These are phyloP conservation scores for Wallacemonas collosoma DNA, from an alignment of 208 protist genomes.

Conservation along the genomic window DNA sequence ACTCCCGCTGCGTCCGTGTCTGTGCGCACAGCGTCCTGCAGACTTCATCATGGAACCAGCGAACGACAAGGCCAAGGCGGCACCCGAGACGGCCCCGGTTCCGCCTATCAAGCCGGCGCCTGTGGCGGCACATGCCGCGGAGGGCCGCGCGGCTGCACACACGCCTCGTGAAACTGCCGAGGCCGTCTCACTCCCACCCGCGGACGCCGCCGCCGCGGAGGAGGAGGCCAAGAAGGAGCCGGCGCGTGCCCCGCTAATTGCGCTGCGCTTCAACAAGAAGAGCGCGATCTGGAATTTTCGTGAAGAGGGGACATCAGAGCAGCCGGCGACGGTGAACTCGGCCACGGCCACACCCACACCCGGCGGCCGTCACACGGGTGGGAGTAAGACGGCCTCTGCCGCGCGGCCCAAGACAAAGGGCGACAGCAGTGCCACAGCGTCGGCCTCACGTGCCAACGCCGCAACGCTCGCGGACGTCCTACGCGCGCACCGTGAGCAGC, in stretches of 20 bases:
- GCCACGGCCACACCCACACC: constrained; percentile 2
- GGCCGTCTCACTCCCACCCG: background rate
- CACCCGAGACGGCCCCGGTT: background rate
- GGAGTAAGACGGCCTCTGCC: background rate
- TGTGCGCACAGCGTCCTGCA: no score
- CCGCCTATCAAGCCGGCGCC: background rate
- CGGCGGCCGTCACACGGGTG: background rate
- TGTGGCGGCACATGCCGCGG: background rate
- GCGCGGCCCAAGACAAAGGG: constrained; percentile 4
- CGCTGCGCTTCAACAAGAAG: constrained; percentile 17
- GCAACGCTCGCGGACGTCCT: constrained; percentile 33
- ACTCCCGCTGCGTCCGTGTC: no score
- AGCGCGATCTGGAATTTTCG: constrained; percentile 16
- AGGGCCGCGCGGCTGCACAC: constrained; percentile 4
- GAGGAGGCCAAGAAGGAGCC: constrained; percentile 18
- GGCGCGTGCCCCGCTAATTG: background rate
- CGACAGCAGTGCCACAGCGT: constrained; percentile 4
- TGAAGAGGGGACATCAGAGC: constrained; percentile 1
- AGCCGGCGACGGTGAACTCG: background rate
- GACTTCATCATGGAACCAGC: background rate
- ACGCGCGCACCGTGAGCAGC: constrained; percentile 36
- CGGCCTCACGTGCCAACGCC: background rate
- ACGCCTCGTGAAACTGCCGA: background rate
- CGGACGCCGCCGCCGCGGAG: background rate
- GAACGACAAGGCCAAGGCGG: background rate